Base-by-base conservation (phyloP, 1,284 basidiomycete species). In the Anthracocystis setariae region DNA sequence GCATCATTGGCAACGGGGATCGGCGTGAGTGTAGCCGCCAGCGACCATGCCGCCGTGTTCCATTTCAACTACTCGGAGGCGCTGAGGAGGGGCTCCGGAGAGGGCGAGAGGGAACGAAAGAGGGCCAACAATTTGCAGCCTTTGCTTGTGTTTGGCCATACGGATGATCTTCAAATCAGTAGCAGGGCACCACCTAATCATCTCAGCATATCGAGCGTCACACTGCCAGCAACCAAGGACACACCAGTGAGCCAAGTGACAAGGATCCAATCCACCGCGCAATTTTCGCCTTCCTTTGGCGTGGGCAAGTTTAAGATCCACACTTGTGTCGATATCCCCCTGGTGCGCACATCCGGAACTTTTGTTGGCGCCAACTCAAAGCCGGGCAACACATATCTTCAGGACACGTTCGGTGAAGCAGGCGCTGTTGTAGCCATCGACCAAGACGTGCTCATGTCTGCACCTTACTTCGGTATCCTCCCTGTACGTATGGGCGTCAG, bases 401-500 rank as follows among this genome's bases (percentile, higher is more conserved):
- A 39, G 9, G 44, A 60, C n/a, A 25, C 50, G 18, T 39, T 48
- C 17, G 45, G 48, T 2, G 60, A 62, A 20, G 62, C 54, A 0
- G 67, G 69, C 5, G 60, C 46, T 9, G 43, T 59, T 10, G 20
- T 65, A 0, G 32, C 32, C 5, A 5, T 73, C 13, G 55, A 66
- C 10, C 47, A 51, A 15, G 51, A 59, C 33, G 23, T 7, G 2
- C 54, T 60, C 15, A 23, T 20, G 5, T 39, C 52, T 2, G 33
- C 58, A 20, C 29, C 33, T 8, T 60, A 17, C 35, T 15, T 29
- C 15, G 51, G 46, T 5, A 17, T 52, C 7, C 32, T 63, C 1
- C 46, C 71, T 13, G 56, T 56, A 2, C 56, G 73, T 8, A 52
- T 68, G 37, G 73, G 53, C 1, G 60, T 74, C 42, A 66, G 61